Base-by-base conservation (phyloP, 2,329 filamentous ascomycete genomes). In the Fusarium devonianum region DNA sequence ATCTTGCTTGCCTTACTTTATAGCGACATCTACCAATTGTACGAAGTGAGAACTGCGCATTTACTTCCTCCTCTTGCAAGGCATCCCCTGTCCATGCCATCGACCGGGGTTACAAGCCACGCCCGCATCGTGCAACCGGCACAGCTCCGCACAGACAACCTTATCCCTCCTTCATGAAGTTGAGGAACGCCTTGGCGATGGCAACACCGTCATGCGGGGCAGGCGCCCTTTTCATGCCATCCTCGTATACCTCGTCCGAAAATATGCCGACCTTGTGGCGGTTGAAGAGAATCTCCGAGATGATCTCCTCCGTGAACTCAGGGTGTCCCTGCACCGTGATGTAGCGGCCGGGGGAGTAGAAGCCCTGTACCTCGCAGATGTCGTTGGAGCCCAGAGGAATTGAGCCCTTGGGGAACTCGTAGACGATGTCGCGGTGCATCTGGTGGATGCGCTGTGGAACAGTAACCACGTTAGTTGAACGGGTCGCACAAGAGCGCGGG, bases 121-220 rank as follows among this genome's bases (percentile, higher is more conserved):
- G n/a, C n/a, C 17, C 18, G 12, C 25, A 17, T 10, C 19, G n/a
- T 21, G 8, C 16, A 23, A 34, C 16, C 16, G 9, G 32, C 11
- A 9, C 14, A 5, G 4, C n/a, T 11, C 17, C 18, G 21, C 7
- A 33, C 9, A 13, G 11, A 14, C 7, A 4, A 18, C 9, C 21
- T 63, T 49, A 69, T 11, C 64, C 79, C 59, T 90, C 86, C 36
- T 84, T 73, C 63, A 95, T 70, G 62, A 97, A 96, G 33, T 80
- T 82, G 65, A 97, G 68, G 68, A 97, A 95, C 0, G 84, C 86
- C 56, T 80, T 78, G 1, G 85, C 87, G 43, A 96, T 85, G 3
- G 78, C 73, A n/a, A 94, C 77, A 2, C 93, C 92, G 69, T 97
- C 92, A 57, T 97, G 91, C 44, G 82, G 76, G 23, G 84, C 78